A percentile compares a stretch with the other conserved stretches of the same genome.
phyloP scores from a whole-genome alignment of 345 rosid species.

The Gossypium raimondii region DNA sequence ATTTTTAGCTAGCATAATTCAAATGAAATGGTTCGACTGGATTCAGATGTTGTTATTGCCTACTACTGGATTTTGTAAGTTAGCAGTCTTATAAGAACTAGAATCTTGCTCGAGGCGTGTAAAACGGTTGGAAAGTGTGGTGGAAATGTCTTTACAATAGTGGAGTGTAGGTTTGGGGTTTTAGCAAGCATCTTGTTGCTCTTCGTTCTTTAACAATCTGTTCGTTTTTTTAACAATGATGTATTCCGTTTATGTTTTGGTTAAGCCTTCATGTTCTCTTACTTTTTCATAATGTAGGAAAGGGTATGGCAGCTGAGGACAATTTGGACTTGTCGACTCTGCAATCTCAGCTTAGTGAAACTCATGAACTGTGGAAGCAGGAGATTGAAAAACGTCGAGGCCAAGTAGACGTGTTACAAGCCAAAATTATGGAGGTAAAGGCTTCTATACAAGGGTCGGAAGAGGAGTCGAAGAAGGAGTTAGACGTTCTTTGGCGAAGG shows the following conservation, averaged over 20 bases:
- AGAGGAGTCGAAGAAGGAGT: constrained; percentile 54
- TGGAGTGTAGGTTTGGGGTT: background rate
- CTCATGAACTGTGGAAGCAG: constrained; percentile 47
- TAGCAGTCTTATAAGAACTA: background rate
- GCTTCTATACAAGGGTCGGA: constrained; percentile 59
- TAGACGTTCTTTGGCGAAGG: constrained; percentile 61
- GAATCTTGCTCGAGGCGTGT: background rate
- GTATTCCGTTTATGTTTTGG: background rate
- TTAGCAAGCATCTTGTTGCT: background rate
- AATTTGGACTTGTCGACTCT: constrained; percentile 35
- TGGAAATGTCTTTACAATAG: background rate
- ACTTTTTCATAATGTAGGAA: constrained; percentile 19
- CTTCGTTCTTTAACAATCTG: background rate
- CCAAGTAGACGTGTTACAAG: constrained; percentile 66
- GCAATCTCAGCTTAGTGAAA: constrained; percentile 38
- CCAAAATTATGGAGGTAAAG: constrained; percentile 58
- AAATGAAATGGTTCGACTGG: background rate
- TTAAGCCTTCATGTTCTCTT: constrained; percentile 11
- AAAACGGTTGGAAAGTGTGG: background rate
- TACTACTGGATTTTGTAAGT: background rate
- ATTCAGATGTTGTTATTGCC: background rate
- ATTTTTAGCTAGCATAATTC: background rate
- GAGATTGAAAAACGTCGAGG: constrained; percentile 49
- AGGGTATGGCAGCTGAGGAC: constrained; percentile 63
- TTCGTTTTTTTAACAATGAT: background rate